Evolutionary conservation across 192 early-diverging fungal species (phyloP), one percentile per base, ranked within the genome.

Genomic region (Podila verticillata): DNA sequence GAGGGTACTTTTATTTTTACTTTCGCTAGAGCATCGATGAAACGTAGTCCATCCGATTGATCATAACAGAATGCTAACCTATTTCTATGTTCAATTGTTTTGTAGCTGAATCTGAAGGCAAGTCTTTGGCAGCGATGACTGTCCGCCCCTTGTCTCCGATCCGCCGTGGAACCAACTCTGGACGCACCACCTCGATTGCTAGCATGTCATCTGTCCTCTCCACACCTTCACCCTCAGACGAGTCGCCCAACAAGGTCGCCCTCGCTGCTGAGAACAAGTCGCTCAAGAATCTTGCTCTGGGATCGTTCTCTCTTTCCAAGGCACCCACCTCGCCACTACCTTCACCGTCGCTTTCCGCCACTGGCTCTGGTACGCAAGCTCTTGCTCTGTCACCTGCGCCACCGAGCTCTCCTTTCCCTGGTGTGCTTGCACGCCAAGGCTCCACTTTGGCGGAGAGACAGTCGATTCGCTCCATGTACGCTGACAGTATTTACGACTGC

Each of bases 401-500:
- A n/a, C 36, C 47, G 24, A 28, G 48, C 10, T 51, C 63, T 3
- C 48, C 69, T 7, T 68, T 72, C 61, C 77, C 77, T 22, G 70
- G 31, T 60, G 65, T 72, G 12, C 48, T 80, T 36, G 34, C 48
- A 0, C 77, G 77, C 22, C 70, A 72, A 20, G 77, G 77, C 13
- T 80, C 77, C 4, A 30, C 67, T 17, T 32, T 80, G 36, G 62
- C 70, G 15, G 77, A 80, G 66, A 59, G 77, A 26, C 60, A 51
- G 15, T 72, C 69, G 20, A 57, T 80, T 32, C 77, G 77, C 2
- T 80, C 77, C 36, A 72, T 72, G 65, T 80, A 80, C 49, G 61
- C 77, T 1, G 77, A 80, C 28, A 80, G 77, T 39, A 80, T 80
- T 31, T 80, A 80, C n/a, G 77, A 80, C 51, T 80, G 60, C 34